Conservation (phyloP, 345 rosid genomes). For the Citrus medica region DNA sequence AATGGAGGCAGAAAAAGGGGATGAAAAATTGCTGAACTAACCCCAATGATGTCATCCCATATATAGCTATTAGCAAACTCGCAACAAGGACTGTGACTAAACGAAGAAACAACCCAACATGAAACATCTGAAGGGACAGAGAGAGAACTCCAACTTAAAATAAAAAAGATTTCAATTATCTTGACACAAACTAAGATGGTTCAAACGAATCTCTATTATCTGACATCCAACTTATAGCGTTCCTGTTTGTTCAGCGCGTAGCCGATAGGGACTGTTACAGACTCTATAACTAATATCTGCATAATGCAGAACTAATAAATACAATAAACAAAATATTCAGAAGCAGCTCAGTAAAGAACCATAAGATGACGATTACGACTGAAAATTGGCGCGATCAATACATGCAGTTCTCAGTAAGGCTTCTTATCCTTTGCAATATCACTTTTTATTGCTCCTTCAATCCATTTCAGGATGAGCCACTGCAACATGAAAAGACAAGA, state of each 20-base stretch:
- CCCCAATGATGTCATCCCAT: background rate
- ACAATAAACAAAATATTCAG: background rate
- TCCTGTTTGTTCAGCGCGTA: slow-evolving; percentile 2
- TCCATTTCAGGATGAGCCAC: slow-evolving; percentile 62
- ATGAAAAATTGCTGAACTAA: background rate
- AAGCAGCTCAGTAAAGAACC: background rate
- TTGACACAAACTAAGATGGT: background rate
- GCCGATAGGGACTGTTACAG: background rate
- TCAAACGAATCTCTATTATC: background rate
- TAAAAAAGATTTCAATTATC: background rate
- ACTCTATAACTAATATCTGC: background rate
- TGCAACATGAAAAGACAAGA: slow-evolving; percentile 24
- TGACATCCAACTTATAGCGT: background rate
- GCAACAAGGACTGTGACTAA: background rate
- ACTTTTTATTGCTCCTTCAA: slow-evolving; percentile 52
- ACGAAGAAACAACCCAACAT: background rate
- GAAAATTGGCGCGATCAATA: background rate
- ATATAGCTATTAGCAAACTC: background rate
- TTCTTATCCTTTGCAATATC: slow-evolving; percentile 47
- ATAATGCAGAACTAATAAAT: background rate
- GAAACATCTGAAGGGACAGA: background rate
- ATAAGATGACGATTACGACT: background rate
- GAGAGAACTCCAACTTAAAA: background rate
- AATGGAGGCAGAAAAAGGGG: background rate
- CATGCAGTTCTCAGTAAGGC: slow-evolving; percentile 33